Evolutionary conservation across 140 eudicot genomes (phyloP), one percentile per base, ranked within the genome.

Genomic region (Erigeron philadelphicus): DNA sequence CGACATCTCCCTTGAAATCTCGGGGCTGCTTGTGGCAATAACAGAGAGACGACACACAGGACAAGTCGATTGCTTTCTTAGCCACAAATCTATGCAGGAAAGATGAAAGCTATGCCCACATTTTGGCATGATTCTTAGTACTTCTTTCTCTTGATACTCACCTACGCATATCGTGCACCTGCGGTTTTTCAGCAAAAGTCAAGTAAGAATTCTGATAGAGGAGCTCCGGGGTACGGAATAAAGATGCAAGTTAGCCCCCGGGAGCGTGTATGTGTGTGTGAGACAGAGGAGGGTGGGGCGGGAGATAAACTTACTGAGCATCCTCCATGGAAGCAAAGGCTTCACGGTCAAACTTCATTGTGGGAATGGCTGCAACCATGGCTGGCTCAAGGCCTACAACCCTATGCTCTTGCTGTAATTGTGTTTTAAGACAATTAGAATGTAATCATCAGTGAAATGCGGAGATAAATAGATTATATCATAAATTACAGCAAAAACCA

Each of bases 71-170:
- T 88, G 98, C 68, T 86, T 88, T 72, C 86, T 75, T 60, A 91
- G 87, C 98, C 98, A 91, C 52, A 79, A 49, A 71, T 91, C 98
- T 42, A 91, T 88, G 86, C 98, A 88, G 8, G 95, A 88, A 18
- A 91, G 89, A 74, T 91, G 98, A 76, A 82, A 91, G 76, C 84
- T 88, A 60, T 91, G 98, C 57, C 98, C 95, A 47, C 98, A 91
- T 81, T 86, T 91, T 1, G 98, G 98, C 92, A 91, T 91, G 9
- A 91, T 88, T 74, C 98, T 79, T 69, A 91, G 58, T 38, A 88
- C 88, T 75, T 91, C 98, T 71, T 86, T 91, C 73, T 91, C 98
- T 84, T 91, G 81, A 65, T 91, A 91, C 74, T 91, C 98, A 9
- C 88, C 88, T 59, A 91, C 84, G 60, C 98, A 91, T 73, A 91